phyloP scores from a whole-genome alignment of 2,329 filamentous ascomycete genomes.

The Colletotrichum cuscutae region DNA sequence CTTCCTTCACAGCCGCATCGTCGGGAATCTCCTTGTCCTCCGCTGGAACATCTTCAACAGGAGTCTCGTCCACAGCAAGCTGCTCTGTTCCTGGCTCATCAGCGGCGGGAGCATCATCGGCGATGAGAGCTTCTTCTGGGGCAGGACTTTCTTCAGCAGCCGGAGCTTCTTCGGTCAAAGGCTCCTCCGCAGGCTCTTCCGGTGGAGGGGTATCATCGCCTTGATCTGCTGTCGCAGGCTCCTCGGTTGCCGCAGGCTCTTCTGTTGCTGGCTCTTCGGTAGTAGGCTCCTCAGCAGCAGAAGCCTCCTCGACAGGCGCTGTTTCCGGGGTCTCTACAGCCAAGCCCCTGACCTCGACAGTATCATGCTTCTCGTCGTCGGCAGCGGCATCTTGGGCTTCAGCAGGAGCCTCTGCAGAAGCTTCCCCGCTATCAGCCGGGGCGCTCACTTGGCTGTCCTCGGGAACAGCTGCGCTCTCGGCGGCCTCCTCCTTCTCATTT shows the following conservation, averaged over 20 bases:
- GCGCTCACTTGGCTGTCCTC: background rate
- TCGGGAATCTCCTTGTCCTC: background rate
- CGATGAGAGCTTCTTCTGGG: background rate
- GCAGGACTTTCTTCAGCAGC: background rate
- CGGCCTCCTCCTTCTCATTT: background rate
- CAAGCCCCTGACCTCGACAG: background rate
- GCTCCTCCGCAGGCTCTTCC: background rate
- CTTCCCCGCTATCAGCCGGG: background rate
- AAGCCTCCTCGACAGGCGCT: background rate
- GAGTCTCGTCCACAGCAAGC: background rate
- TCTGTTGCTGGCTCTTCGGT: background rate
- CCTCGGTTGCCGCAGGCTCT: background rate
- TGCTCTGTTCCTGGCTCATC: background rate
- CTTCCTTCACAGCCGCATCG: background rate
- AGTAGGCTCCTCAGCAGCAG: background rate
- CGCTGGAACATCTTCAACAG: background rate
- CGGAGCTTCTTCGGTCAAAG: background rate
- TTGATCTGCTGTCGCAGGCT: background rate
- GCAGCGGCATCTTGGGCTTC: background rate
- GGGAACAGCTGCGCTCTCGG: too few species aligned
- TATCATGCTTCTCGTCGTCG: background rate
- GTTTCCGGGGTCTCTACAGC: background rate
- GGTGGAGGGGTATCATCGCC: background rate
- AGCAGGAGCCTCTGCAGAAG: background rate
- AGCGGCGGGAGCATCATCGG: background rate